phyloP scores from a whole-genome alignment of 495 filamentous ascomycete species.

The Podospora pseudopauciseta region DNA sequence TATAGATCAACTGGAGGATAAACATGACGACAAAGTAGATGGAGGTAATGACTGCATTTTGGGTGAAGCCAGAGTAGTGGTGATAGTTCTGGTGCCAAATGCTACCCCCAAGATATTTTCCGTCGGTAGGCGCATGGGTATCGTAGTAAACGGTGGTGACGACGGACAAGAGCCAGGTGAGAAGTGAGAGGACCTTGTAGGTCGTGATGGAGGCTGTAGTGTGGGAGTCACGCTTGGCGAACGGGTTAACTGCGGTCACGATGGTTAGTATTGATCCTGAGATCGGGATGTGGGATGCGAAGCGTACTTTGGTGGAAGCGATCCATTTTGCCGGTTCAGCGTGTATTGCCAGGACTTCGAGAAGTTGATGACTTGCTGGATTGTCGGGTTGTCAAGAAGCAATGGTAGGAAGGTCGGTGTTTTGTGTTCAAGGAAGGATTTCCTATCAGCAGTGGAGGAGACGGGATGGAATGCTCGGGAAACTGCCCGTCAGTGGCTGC shows the following conservation, averaged over 20 bases:
- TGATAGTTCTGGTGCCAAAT: constrained; percentile 68
- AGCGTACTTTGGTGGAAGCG: constrained; percentile 40
- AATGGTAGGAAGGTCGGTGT: neutral
- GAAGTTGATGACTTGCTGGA: neutral
- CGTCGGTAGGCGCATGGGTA: constrained; percentile 57
- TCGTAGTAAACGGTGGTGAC: constrained; percentile 68
- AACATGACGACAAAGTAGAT: constrained; percentile 81
- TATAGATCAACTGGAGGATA: constrained; percentile 69
- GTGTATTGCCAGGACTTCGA: neutral
- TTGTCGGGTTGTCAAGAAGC: neutral
- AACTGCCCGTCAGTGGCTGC: neutral
- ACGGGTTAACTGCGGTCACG: constrained; percentile 57
- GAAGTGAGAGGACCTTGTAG: constrained; percentile 64
- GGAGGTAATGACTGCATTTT: constrained; percentile 64
- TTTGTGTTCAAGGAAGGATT: neutral
- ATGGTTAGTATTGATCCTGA: constrained; percentile 2
- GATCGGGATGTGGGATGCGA: neutral
- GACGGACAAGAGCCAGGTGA: constrained; percentile 70
- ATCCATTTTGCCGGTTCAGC: constrained; percentile 34
- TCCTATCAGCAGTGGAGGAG: neutral
- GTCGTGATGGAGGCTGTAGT: constrained; percentile 44
- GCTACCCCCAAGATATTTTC: constrained; percentile 47
- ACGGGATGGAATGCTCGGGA: neutral
- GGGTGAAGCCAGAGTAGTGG: constrained; percentile 68
- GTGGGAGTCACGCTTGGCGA: constrained; percentile 61